Base-by-base conservation (phyloP, 2,329 filamentous ascomycete species). In the Alternaria ventricosa region DNA sequence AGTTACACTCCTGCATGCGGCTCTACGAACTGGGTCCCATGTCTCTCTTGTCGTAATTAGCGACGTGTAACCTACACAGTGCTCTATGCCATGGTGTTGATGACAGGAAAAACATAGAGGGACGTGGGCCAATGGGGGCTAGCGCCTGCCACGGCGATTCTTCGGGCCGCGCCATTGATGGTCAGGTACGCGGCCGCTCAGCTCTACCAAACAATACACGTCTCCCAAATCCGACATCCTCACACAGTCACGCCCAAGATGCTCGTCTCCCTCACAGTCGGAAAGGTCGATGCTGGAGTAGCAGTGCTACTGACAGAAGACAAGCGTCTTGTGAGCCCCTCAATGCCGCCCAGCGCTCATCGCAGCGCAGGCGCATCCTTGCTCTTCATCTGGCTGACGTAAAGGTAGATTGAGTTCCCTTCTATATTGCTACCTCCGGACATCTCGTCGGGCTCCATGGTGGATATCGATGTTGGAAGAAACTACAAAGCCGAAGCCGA, bases 261-360 rank as follows among this genome's bases (percentile, higher is more conserved):
- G 96, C 87, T 98, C 78, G 93, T 99, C 83, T 98, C 96, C 71
- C 87, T 99, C 79, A 98, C 95, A 55, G 96, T 99, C 82, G 96
- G 96, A 86, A 99, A 99, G 85, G 96, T 99, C 83, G 96, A 99
- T 83, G 96, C 96, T 76, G 96, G 96, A 82, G 95, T 99, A 79
- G 97, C 96, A 54, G 96, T 99, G 66, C 90, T 99, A 59, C 85
- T 99, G 77, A 99, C 96, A 51, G 92, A 97, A 79, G 96, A 99
- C 82, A 98, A 98, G 83, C 91, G 96, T 79, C 87, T 99, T 75
- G 95, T 97, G 88, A 77, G 90, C 81, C 60, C 57, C 59, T 46
- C 66, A 71, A 71, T 68, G 63, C 68, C 61, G 55, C 60, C 44
- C 59, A 51, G 44, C 53, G 56, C 50, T 49, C 65, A 60, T 36